These are phyloP conservation scores for Penicillium sp. DNA, from an alignment of 2,329 filamentous ascomycete species.

Conservation along the genomic window DNA sequence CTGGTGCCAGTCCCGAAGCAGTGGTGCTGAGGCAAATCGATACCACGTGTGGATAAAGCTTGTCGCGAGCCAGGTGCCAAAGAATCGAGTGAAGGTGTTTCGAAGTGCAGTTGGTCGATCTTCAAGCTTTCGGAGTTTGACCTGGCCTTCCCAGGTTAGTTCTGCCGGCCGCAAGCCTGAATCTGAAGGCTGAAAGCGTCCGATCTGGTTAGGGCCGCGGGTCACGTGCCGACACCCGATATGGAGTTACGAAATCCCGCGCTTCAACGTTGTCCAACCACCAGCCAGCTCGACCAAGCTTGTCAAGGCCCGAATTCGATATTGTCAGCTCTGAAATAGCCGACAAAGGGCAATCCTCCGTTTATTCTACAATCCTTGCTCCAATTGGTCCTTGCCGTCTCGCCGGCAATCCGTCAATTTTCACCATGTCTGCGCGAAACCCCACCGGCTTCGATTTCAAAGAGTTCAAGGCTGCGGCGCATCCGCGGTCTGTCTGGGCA, in stretches of 20 bases:
- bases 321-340: constrained; percentile 3
- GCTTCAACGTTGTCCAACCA: constrained; percentile 18
- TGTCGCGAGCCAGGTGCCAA: not conserved
- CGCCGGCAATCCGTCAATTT: not conserved
- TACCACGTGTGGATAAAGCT: not conserved
- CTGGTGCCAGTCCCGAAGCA: not conserved
- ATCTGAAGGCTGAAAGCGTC: constrained; percentile 1
- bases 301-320: not conserved
- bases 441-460: constrained; percentile 89
- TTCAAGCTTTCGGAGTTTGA: constrained; percentile 10
- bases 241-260: constrained; percentile 15
- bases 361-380: not conserved
- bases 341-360: not conserved
- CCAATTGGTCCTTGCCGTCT: constrained; percentile 6
- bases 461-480: constrained; percentile 70
- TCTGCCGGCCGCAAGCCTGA: constrained; percentile 6
- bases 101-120: not conserved
- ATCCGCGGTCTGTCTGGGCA: constrained; percentile 48
- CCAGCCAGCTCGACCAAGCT: constrained; percentile 10
- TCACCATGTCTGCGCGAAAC: constrained; percentile 55
- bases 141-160: too few species aligned
- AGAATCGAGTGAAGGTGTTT: not conserved
- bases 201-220: constrained; percentile 28
- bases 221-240: constrained; percentile 23
- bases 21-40: not conserved